Base-by-base conservation (phyloP, 1,284 basidiomycete species). In the Cystobasidium slooffiae region DNA sequence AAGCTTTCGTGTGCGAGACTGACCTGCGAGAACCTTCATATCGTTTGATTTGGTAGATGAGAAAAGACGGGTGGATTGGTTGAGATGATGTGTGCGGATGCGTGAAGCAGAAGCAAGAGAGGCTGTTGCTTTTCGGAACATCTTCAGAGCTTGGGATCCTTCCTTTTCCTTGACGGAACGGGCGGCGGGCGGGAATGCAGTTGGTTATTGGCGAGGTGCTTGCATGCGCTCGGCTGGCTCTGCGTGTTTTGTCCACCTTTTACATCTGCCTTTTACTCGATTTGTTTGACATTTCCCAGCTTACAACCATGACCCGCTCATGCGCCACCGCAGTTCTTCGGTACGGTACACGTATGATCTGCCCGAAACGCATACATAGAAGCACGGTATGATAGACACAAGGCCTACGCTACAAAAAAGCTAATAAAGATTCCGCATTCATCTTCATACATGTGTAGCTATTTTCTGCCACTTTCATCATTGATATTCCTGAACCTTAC, bases 1-100 rank as follows among this genome's bases (percentile, higher is more conserved):
- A 62, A 14, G 20, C 43, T 22, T 16, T 20, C 16, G 49, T 6
- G 16, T 20, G 49, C 49, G 24, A 9, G 47, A 51, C 61, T 63
- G 20, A 63, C 61, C 61, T 63, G 68, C 68, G 53, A 69, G 68
- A 37, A 69, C 68, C 68, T 69, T 69, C 68, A 69, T 69, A 56
- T 61, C 37, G 68, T 69, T 69, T 43, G 53, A 49, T 47, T 31
- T 46, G 14, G 68, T 44, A 3, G 68, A 20, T 49, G 39, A 39
- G 56, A 69, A 61, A 20, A 9, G 22, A 39, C 47, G 61, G 22
- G 44, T 49, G 53, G 5, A 44, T 14, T 16, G 14, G 24, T 20
- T 9, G 41, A 5, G n/a, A 18, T 22, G 43, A 37, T 16, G 20
- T 18, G 59, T 43, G 22, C 12, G 12, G 16, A 7, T 63, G 61